A percentile compares a stretch with the other conserved stretches of the same genome.
Evolutionary conservation across 176 grass and related monocot species (phyloP).

Genomic region (Elymus sibiricus): DNA sequence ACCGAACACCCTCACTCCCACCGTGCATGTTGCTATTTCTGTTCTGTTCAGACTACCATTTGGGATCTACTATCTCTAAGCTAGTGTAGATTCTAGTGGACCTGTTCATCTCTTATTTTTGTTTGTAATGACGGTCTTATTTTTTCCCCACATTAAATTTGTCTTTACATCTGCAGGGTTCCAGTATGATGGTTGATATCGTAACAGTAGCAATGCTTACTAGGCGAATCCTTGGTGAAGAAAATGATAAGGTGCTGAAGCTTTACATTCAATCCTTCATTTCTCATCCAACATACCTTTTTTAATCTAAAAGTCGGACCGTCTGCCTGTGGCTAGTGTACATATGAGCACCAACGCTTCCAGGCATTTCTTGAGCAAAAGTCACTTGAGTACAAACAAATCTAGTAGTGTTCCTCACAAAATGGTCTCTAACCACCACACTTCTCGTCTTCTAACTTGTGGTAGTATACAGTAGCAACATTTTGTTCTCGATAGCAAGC

Average conservation of each 20-base stretch:
- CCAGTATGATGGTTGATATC: conserved; percentile 74
- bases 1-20: background rate
- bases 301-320: background rate
- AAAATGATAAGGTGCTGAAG: conserved; percentile 69
- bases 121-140: background rate
- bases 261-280: conserved; percentile 16
- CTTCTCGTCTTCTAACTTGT: conserved; percentile 18
- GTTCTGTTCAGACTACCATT: conserved; percentile 23
- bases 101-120: background rate
- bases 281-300: background rate
- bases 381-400: background rate
- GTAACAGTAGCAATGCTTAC: conserved; percentile 80
- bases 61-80: background rate
- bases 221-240: conserved; percentile 83
- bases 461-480: background rate
- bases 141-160: conserved; percentile 3
- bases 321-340: background rate
- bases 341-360: background rate
- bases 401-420: background rate
- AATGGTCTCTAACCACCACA: background rate
- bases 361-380: conserved; percentile 4
- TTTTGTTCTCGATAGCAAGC: conserved; percentile 16
- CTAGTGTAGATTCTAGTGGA: conserved; percentile 7
- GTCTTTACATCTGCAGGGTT: conserved; percentile 45
- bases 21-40: conserved; percentile 1